These are phyloP conservation scores for Wickerhamomyces xylosicus DNA, from an alignment of 805 yeast species.

Conservation along the genomic window DNA sequence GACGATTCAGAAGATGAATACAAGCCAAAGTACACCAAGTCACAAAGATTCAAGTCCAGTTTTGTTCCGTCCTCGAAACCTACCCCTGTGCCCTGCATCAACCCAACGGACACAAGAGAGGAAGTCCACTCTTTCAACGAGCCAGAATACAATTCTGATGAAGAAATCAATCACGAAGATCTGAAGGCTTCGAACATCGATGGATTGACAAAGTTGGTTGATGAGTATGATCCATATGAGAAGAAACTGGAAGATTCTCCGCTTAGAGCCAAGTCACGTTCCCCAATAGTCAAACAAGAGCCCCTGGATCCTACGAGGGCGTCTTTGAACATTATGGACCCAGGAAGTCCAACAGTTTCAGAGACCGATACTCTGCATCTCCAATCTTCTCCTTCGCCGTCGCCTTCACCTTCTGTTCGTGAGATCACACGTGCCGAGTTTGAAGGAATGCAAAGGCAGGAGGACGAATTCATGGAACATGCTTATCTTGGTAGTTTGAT, in stretches of 20 bases:
- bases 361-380: constrained; percentile 18
- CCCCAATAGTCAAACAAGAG: background rate
- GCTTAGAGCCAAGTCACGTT: too few species aligned
- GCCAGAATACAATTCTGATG: background rate
- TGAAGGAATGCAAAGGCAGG: background rate
- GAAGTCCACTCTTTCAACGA: too few species aligned
- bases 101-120: background rate
- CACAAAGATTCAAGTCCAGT: background rate
- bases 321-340: constrained; percentile 4
- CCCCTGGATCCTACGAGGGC: too few species aligned
- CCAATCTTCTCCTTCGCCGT: constrained; percentile 4
- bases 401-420: background rate
- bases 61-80: constrained; percentile 5
- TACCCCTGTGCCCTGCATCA: background rate
- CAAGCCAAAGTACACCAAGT: constrained; percentile 6
- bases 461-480: constrained; percentile 9
- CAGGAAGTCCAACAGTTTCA: constrained; percentile 9
- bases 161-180: background rate
- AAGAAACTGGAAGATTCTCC: constrained; percentile 1
- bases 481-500: constrained; percentile 16
- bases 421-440: constrained; percentile 2
- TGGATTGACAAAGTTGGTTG: background rate
- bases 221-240: background rate
- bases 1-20: constrained; percentile 17
- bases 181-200: too few species aligned